These are phyloP conservation scores for Moricandia moricandioides DNA, from an alignment of 345 rosid genomes.

Conservation along the genomic window DNA sequence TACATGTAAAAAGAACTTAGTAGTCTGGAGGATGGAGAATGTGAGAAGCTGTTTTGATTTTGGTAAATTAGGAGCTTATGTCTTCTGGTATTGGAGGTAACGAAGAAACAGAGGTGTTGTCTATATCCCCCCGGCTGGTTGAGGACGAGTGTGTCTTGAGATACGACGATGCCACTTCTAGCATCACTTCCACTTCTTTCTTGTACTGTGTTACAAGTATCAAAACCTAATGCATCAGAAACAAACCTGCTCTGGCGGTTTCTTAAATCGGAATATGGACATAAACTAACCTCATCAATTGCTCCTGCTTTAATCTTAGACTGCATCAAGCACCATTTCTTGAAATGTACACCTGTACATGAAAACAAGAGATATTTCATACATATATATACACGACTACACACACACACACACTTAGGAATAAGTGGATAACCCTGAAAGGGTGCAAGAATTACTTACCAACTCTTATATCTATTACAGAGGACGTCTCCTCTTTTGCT, in stretches of 20 bases:
- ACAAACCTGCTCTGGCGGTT: not conserved
- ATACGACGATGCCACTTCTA: not conserved
- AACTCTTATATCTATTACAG: slow-evolving; percentile 64
- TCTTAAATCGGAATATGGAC: not conserved
- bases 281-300: slow-evolving; percentile 59
- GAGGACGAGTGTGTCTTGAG: not conserved
- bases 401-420: not conserved
- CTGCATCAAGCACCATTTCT: slow-evolving; percentile 99
- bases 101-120: not conserved
- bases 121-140: not conserved
- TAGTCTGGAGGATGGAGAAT: not conserved
- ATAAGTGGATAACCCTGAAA: not conserved
- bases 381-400: slow-evolving; percentile 1
- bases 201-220: slow-evolving; percentile 50
- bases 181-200: slow-evolving; percentile 30
- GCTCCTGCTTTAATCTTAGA: slow-evolving; percentile 92
- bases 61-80: not conserved
- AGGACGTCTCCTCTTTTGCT: slow-evolving; percentile 59
- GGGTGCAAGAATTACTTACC: slow-evolving; percentile 50
- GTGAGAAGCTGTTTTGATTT: not conserved
- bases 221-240: slow-evolving; percentile 11
- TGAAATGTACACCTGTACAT: slow-evolving; percentile 82
- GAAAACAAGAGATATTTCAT: slow-evolving; percentile 6
- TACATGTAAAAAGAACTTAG: not conserved
- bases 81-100: not conserved